A percentile compares a stretch with the other conserved stretches of the same genome.
Conservation (phyloP, 2,329 filamentous ascomycete genomes). For the Scedosporium dehoogii region DNA sequence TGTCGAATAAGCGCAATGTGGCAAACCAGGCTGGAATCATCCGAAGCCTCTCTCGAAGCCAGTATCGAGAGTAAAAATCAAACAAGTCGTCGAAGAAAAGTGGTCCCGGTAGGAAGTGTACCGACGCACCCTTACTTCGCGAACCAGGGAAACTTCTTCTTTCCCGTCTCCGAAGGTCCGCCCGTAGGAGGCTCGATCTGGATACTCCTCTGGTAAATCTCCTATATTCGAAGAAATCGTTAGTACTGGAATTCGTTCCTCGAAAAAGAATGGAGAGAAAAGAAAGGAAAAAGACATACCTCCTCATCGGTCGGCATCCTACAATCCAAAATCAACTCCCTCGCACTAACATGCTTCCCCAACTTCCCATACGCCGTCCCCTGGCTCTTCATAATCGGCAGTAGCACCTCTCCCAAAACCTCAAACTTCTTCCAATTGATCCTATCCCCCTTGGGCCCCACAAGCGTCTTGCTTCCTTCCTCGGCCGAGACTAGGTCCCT, state of each 20-base stretch:
- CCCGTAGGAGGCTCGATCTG: conserved; percentile 44
- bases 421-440: conserved; percentile 99
- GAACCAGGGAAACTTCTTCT: conserved; percentile 61
- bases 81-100: too few species aligned
- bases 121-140: conserved; percentile 29
- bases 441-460: conserved; percentile 57
- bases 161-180: conserved; percentile 35
- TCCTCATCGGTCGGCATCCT: conserved; percentile 79
- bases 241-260: neutral
- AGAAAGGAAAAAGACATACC: conserved; percentile 40
- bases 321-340: conserved; percentile 70
- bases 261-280: neutral
- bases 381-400: conserved; percentile 88
- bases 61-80: too few species aligned
- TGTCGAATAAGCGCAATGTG: too few species aligned
- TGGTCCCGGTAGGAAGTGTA: too few species aligned
- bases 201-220: conserved; percentile 54
- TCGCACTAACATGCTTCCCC: conserved; percentile 56
- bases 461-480: conserved; percentile 82
- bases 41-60: too few species aligned
- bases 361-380: conserved; percentile 70
- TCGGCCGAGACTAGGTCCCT: conserved; percentile 87
- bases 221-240: conserved; percentile 27
- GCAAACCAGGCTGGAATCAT: too few species aligned
- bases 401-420: conserved; percentile 82